A percentile compares a stretch with the other conserved stretches of the same genome.
These are phyloP conservation scores for Alternaria hordeiaustralica DNA, from an alignment of 2,329 filamentous ascomycete species.

Conservation along the genomic window DNA sequence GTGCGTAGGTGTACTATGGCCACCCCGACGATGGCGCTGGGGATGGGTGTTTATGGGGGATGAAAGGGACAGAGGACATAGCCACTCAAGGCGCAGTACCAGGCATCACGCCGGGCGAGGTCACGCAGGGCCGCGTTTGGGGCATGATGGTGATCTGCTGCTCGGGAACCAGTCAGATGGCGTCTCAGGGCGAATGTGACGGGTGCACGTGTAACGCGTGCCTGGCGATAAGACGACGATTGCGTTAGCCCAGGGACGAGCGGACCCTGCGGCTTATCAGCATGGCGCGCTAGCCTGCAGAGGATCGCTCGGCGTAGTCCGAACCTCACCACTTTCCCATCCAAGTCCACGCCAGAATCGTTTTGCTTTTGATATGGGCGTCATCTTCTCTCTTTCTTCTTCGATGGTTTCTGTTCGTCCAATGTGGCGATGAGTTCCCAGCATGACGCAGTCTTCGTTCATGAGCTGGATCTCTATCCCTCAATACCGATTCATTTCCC, in stretches of 20 bases:
- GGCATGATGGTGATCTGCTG: constrained; percentile 39
- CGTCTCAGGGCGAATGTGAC: constrained; percentile 11
- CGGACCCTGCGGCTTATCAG: constrained; percentile 13
- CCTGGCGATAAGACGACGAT: constrained; percentile 12
- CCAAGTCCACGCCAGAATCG: background rate
- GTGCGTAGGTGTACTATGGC: constrained; percentile 1
- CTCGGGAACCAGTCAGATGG: constrained; percentile 10
- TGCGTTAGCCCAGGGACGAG: background rate
- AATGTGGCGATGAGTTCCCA: background rate
- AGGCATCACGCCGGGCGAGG: constrained; percentile 28
- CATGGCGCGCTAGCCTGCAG: constrained; percentile 3
- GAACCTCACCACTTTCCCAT: background rate
- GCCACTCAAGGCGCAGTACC: constrained; percentile 44
- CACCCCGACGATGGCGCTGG: constrained; percentile 1
- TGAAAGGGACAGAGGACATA: constrained; percentile 26
- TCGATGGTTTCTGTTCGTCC: background rate
- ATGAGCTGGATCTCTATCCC: background rate
- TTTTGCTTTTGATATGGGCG: background rate
- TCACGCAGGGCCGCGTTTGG: constrained; percentile 40
- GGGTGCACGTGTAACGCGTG: constrained; percentile 19
- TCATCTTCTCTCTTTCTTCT: background rate
- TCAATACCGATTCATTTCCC: background rate
- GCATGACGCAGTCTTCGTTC: background rate
- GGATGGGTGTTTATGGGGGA: constrained; percentile 10
- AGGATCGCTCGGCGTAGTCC: constrained; percentile 1